Conservation (phyloP, 2,329 filamentous ascomycete species). For the Curvularia sp. region DNA sequence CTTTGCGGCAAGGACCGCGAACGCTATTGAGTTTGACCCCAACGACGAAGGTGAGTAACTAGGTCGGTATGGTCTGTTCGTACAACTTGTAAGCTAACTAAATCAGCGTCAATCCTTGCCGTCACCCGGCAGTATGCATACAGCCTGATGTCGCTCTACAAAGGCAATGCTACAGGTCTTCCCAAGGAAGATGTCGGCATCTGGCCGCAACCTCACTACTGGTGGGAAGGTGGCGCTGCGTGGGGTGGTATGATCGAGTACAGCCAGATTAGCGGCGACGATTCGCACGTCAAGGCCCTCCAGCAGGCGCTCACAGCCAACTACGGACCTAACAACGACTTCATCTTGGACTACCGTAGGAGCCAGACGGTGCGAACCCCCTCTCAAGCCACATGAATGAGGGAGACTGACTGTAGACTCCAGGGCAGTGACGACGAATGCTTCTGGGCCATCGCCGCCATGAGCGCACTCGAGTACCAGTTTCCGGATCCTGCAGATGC, state of each 20-base stretch:
- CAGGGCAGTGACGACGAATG: conserved; percentile 77
- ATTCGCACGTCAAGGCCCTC: conserved; percentile 51
- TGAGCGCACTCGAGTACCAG: conserved; percentile 72
- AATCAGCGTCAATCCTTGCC: conserved; percentile 36
- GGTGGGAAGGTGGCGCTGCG: conserved; percentile 55
- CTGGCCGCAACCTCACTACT: conserved; percentile 55
- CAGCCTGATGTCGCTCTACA: conserved; percentile 48
- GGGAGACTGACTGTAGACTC: conserved; percentile 8
- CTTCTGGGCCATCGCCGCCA: conserved; percentile 73
- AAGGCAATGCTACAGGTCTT: conserved; percentile 36
- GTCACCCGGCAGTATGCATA: conserved; percentile 41
- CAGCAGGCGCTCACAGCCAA: conserved; percentile 54
- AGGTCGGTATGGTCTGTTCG: background rate
- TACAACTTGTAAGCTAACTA: conserved; percentile 2
- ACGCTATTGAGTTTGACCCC: conserved; percentile 41
- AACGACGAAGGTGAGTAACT: conserved; percentile 34
- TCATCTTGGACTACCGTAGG: conserved; percentile 53
- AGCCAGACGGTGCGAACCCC: conserved; percentile 35
- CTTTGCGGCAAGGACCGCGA: conserved; percentile 32
- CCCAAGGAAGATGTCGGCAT: conserved; percentile 47
- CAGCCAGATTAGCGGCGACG: conserved; percentile 56
- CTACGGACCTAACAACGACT: conserved; percentile 52
- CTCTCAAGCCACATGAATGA: background rate
- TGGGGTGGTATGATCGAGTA: conserved; percentile 54
- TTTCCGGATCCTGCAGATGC: conserved; percentile 65